Base-by-base conservation (phyloP, 106 monocot genomes). In the Dioscorea dumetorum region DNA sequence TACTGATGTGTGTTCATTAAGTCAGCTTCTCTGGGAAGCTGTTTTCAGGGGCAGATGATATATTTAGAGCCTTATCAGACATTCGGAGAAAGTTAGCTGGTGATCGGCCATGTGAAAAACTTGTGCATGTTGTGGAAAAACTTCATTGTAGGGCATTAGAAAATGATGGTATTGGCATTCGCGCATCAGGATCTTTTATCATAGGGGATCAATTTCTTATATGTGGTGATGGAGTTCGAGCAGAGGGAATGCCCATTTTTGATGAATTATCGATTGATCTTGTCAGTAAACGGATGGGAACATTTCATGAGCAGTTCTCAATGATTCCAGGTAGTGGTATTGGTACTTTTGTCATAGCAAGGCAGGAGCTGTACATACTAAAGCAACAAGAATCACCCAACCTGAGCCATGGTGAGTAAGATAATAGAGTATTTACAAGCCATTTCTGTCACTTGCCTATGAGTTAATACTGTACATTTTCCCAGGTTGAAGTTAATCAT, bases 71-170 rank as follows among this genome's bases (percentile, higher is more conserved):
- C 10, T 56, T 90, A 57, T 75, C 92, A 41, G 73, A 83, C 58
- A 81, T 99, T 63, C 64, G 99, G 33, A 76, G 69, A 22, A 93
- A 89, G 71, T 70, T 99, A 54, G 70, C 71, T 12, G 99, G 99
- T 5, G 73, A 75, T 52, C 71, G 70, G 10, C 84, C 92, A 4
- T 68, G 76, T 48, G 90, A 93, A 31, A 99, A 90, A 69, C 78
- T 99, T 1, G 83, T 99, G 14, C 99, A 99, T 63, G 85, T 99
- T 19, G 88, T 92, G 2, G 92, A 99, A 52, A 99, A 99, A 72
- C 90, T 99, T 58, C 92, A 93, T 17, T 99, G 97, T 24, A 84
- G 90, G n/a, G 35, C 87, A 0, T 60, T 83, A 53, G 84, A 77
- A 2, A 61, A 70, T 0, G 77, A 77, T 34, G 92, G 85, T 12